phyloP scores from a whole-genome alignment of 306 rosid genomes.

The Sesbania bispinosa region DNA sequence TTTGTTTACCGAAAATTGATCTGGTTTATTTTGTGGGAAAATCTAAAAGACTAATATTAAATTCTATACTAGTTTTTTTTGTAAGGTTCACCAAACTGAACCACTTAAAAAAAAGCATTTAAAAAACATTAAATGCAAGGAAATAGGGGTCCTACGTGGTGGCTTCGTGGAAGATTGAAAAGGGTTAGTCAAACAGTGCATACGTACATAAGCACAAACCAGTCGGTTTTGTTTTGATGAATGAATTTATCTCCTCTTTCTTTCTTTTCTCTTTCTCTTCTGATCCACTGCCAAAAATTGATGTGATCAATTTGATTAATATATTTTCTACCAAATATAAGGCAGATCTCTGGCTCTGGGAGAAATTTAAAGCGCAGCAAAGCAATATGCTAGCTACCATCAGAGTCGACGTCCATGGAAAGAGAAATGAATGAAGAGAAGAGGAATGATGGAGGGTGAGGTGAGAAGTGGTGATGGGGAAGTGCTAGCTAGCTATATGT shows the following conservation, averaged over 20 bases:
- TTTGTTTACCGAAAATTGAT: too few species aligned
- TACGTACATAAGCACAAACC: conserved; percentile 34
- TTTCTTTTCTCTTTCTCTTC: conserved; percentile 6
- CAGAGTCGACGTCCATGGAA: too few species aligned
- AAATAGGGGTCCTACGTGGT: conserved; percentile 28
- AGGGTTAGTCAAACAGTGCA: conserved; percentile 30
- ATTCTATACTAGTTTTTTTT: too few species aligned
- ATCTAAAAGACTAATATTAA: too few species aligned
- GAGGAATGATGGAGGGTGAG: neutral
- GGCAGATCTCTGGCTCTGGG: too few species aligned
- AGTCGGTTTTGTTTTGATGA: conserved; percentile 9
- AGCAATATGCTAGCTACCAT: too few species aligned
- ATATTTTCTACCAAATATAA: neutral
- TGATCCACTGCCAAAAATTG: conserved; percentile 30
- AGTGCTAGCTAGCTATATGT: conserved; percentile 31
- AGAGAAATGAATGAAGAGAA: neutral
- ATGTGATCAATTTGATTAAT: too few species aligned
- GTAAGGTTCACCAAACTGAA: conserved; percentile 1
- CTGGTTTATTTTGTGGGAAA: too few species aligned
- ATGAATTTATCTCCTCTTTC: neutral
- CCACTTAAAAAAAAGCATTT: neutral
- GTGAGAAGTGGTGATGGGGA: conserved; percentile 21
- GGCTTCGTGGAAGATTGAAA: conserved; percentile 33
- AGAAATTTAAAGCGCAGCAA: too few species aligned
- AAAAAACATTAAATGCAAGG: conserved; percentile 18